Conservation (phyloP, 768 basidiomycete genomes). For the Tylopilus sp. region DNA sequence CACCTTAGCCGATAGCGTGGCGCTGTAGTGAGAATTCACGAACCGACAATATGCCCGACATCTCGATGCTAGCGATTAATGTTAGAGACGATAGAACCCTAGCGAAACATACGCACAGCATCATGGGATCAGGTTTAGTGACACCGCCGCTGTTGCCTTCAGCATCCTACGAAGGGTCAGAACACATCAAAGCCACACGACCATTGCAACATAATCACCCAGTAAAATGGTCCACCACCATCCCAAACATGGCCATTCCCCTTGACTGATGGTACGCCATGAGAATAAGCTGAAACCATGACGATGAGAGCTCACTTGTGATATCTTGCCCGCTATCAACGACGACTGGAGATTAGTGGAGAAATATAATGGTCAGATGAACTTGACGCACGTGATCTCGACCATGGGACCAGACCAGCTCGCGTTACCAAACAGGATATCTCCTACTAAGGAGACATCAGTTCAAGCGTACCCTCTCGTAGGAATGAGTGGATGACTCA, state of each 20-base stretch:
- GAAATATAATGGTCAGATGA: background rate
- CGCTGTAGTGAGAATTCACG: background rate
- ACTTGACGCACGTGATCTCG: conserved; percentile 39
- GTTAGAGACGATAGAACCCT: background rate
- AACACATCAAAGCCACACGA: background rate
- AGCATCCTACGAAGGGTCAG: conserved; percentile 24
- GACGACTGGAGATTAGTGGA: background rate
- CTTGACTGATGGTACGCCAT: conserved; percentile 25
- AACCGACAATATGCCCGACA: conserved; percentile 40
- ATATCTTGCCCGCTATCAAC: conserved; percentile 43
- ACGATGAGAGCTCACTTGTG: conserved; percentile 38
- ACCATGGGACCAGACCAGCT: conserved; percentile 57
- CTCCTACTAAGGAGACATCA: conserved; percentile 41
- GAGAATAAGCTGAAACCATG: background rate
- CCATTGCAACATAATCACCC: conserved; percentile 28
- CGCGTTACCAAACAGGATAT: conserved; percentile 51
- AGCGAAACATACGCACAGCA: conserved; percentile 28
- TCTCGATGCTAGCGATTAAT: conserved; percentile 29
- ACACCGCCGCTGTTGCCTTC: conserved; percentile 10
- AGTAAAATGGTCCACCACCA: conserved; percentile 42
- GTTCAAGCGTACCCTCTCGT: too few relatives aligned
- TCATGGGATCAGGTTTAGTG: conserved; percentile 37
- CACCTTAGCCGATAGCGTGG: background rate
- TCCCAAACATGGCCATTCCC: conserved; percentile 41
- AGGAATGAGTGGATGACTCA: conserved; percentile 29